Conservation (phyloP, 805 yeast genomes). For the Metschnikowia cubensis region DNA sequence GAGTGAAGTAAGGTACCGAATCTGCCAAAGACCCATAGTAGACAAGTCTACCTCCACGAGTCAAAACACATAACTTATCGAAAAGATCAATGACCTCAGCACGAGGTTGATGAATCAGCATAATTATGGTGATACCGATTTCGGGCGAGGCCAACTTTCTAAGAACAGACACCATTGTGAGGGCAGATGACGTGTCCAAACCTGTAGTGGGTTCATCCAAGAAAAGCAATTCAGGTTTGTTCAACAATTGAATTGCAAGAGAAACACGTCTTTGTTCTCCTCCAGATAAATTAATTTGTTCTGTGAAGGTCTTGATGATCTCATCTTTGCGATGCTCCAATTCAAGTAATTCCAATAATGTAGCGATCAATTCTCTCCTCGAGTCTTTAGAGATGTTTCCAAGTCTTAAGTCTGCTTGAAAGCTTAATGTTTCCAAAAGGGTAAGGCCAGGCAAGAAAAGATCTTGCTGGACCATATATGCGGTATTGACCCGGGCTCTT, state of each 20-base stretch:
- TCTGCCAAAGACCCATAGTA: conserved; percentile 44
- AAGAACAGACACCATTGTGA: conserved; percentile 56
- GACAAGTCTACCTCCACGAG: conserved; percentile 51
- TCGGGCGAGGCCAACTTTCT: conserved; percentile 41
- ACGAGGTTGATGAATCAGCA: conserved; percentile 83
- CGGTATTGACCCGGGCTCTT: conserved; percentile 27
- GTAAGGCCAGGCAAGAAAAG: conserved; percentile 67
- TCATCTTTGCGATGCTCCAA: conserved; percentile 61
- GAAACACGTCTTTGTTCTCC: conserved; percentile 80
- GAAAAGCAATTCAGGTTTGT: conserved; percentile 72
- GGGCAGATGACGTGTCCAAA: conserved; percentile 74
- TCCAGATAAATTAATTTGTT: conserved; percentile 65
- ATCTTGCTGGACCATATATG: conserved; percentile 78
- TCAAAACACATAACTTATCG: conserved; percentile 63
- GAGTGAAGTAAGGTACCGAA: conserved; percentile 47
- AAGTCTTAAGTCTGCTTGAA: conserved; percentile 68
- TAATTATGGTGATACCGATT: conserved; percentile 66
- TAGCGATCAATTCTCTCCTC: conserved; percentile 49
- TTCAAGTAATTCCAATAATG: conserved; percentile 61
- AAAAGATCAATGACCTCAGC: conserved; percentile 67
- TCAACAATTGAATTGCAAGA: conserved; percentile 70
- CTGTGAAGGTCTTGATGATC: conserved; percentile 47
- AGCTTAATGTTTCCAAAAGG: conserved; percentile 63
- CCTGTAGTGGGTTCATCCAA: conserved; percentile 91
- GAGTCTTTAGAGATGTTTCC: conserved; percentile 45